Evolutionary conservation across 176 grass and related monocot genomes (phyloP).

Genomic region (Calamus simplicifolius): DNA sequence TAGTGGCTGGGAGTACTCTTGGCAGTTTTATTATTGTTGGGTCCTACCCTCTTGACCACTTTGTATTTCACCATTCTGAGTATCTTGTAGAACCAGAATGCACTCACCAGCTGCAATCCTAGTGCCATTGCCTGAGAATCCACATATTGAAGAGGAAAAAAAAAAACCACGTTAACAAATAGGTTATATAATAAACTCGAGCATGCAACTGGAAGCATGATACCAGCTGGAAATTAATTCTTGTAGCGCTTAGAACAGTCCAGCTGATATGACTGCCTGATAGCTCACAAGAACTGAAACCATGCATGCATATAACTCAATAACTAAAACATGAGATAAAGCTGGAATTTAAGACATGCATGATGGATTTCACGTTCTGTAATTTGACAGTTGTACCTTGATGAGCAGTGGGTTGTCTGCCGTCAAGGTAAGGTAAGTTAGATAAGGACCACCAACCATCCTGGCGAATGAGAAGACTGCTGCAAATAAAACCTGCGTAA

Average conservation of each 20-base stretch:
- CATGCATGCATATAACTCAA: no score
- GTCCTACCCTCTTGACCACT: slow-evolving; percentile 34
- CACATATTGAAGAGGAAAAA: not conserved
- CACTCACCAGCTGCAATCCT: slow-evolving; percentile 70
- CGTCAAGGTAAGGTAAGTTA: slow-evolving; percentile 51
- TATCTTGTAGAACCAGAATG: slow-evolving; percentile 86
- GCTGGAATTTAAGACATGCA: no score
- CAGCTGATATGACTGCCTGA: no score
- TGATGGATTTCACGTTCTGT: no score
- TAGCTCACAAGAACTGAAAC: no score
- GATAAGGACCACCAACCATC: slow-evolving; percentile 72
- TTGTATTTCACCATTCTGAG: slow-evolving; percentile 68
- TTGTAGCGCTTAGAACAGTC: no score
- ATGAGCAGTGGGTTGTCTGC: slow-evolving; percentile 63
- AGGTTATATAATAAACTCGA: no score
- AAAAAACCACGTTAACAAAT: no score
- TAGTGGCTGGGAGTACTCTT: no score
- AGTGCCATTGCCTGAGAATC: slow-evolving; percentile 44
- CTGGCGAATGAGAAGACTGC: slow-evolving; percentile 63
- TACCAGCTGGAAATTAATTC: no score
- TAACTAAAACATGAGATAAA: no score
- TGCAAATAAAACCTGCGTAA: slow-evolving; percentile 63
- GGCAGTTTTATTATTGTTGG: slow-evolving; percentile 14
- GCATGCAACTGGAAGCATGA: no score
- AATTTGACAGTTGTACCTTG: slow-evolving; percentile 31